These are phyloP conservation scores for Penstemon davidsonii DNA, from an alignment of 257 asterid genomes.

Conservation along the genomic window DNA sequence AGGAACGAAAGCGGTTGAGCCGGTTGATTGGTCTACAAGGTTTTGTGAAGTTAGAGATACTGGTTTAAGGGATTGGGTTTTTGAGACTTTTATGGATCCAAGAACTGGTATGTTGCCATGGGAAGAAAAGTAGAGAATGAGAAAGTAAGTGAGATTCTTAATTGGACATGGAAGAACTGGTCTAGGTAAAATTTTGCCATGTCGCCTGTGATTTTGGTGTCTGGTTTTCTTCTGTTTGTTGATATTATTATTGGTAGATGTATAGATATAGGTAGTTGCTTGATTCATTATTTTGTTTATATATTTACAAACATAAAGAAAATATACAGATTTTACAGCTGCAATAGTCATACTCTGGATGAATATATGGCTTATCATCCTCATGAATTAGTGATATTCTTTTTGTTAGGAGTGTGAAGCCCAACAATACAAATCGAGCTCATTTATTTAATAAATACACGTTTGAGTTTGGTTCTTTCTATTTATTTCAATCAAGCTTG, in stretches of 20 bases:
- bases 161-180: too few relatives aligned
- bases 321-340: background rate
- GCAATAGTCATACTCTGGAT: background rate
- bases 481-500: too few relatives aligned
- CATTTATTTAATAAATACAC: too few relatives aligned
- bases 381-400: background rate
- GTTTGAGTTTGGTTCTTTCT: too few relatives aligned
- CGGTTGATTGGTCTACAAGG: slow-evolving; percentile 57
- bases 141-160: background rate
- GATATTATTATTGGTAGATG: background rate
- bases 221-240: too few relatives aligned
- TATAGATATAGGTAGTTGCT: slow-evolving; percentile 6
- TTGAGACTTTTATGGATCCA: slow-evolving; percentile 38
- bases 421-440: too few relatives aligned
- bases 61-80: slow-evolving; percentile 44
- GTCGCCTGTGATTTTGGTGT: too few relatives aligned
- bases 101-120: slow-evolving; percentile 59
- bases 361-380: background rate
- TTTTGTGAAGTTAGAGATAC: slow-evolving; percentile 73
- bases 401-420: background rate
- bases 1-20: slow-evolving; percentile 74
- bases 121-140: slow-evolving; percentile 35
- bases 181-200: too few relatives aligned
- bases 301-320: background rate
- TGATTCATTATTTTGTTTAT: background rate